Percentiles rank a stretch among this genome's conserved stretches.
phyloP scores from a whole-genome alignment of 225 moss, liverwort and hornwort species.

The Lunularia cruciata region DNA sequence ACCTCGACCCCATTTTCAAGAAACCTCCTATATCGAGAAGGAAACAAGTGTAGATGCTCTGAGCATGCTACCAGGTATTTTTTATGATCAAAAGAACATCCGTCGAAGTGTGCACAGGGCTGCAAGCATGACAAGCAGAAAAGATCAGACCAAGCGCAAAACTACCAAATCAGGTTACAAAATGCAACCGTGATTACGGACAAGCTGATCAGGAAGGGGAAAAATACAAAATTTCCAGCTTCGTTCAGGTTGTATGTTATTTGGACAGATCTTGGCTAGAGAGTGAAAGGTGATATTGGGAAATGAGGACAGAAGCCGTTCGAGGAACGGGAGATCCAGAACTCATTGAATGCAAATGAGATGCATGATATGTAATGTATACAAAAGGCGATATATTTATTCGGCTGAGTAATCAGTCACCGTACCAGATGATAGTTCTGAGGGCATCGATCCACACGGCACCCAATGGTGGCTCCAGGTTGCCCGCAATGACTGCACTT shows the following conservation, averaged over 20 bases:
- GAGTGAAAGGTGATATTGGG: too few species aligned
- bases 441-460: slow-evolving; percentile 80
- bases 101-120: slow-evolving; percentile 86
- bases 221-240: too few species aligned
- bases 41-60: slow-evolving; percentile 71
- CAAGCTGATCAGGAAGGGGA: too few species aligned
- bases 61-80: slow-evolving; percentile 82
- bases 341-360: too few species aligned
- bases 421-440: slow-evolving; percentile 81
- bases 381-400: too few species aligned
- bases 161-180: background rate
- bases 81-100: slow-evolving; percentile 73
- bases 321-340: too few species aligned
- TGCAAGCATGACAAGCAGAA: slow-evolving; percentile 40
- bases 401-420: too few species aligned
- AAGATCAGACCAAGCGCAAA: slow-evolving; percentile 20
- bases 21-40: slow-evolving; percentile 57
- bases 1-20: slow-evolving; percentile 38
- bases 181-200: too few species aligned
- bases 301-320: too few species aligned
- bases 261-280: too few species aligned
- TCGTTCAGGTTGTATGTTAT: too few species aligned
- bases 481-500: slow-evolving; percentile 76
- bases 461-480: slow-evolving; percentile 83
- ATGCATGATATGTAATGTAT: too few species aligned